Conservation (phyloP, 306 rosid species). For the Cucumis cinereus region DNA sequence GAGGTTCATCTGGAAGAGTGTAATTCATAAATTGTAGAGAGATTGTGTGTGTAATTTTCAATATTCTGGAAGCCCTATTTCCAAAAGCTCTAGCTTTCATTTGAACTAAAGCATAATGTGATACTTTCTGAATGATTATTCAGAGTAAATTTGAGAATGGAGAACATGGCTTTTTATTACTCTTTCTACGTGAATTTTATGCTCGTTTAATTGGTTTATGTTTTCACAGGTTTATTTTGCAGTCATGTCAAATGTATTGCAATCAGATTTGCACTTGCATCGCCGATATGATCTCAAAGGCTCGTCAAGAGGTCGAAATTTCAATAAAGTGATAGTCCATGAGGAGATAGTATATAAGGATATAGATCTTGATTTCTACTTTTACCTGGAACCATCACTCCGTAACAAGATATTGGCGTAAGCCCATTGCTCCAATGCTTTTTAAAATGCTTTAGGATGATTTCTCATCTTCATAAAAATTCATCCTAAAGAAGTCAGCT, state of each 20-base stretch:
- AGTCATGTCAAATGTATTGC: slow-evolving; percentile 13
- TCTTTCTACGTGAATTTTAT: not conserved
- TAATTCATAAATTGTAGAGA: not conserved
- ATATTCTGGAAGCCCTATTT: not conserved
- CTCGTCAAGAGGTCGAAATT: slow-evolving; percentile 19
- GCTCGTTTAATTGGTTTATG: not conserved
- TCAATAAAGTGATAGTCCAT: not conserved
- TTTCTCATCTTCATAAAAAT: not conserved
- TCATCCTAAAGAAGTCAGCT: not conserved
- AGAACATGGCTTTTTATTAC: not conserved
- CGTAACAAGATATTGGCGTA: slow-evolving; percentile 22
- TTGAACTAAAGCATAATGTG: not conserved
- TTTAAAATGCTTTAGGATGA: not conserved
- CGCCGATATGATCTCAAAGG: slow-evolving; percentile 33
- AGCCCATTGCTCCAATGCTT: slow-evolving; percentile 7
- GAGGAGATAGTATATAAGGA: slow-evolving; percentile 22
- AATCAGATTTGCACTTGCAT: slow-evolving; percentile 9
- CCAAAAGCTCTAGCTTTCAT: not conserved
- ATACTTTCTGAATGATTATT: not conserved
- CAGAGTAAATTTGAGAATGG: not conserved
- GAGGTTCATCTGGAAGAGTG: not conserved
- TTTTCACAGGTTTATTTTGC: slow-evolving; percentile 26
- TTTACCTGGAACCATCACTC: slow-evolving; percentile 26
- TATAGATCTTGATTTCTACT: slow-evolving; percentile 28
- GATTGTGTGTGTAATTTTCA: not conserved